Evolutionary conservation across 192 early-diverging fungal species (phyloP), one percentile per base, ranked within the genome.

Genomic region (Mortierella claussenii): DNA sequence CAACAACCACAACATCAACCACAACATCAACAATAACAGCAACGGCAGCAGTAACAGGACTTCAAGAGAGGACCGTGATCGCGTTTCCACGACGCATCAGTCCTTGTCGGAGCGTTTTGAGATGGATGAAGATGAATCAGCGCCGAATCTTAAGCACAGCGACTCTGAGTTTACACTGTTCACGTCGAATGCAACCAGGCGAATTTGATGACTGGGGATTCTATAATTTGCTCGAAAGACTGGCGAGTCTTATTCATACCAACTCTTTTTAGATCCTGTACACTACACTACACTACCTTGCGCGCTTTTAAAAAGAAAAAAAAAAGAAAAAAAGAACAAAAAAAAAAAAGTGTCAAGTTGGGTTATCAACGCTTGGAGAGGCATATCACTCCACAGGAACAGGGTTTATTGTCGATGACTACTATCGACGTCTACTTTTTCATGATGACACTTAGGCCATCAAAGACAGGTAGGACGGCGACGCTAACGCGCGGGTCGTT

Each of bases 401-500:
- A 18, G n/a, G n/a, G n/a, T 33, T 36, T 55, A 20, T 55, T 55
- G 2, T 33, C 36, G 12, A n/a, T n/a, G n/a, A n/a, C n/a, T n/a
- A n/a, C n/a, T n/a, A n/a, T n/a, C n/a, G n/a, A n/a, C n/a, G n/a
- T n/a, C 37, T 28, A 46, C 15, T 82, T 31, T 78, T 42, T 63
- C 81, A 73, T 66, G 17, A 75, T 66, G 15, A 75, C 51, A 17
- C 56, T 62, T 7, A 93, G 33, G 1, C 91, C 91, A 65, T 93
- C 91, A 80, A 86, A 89, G 1, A 86, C 50, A 1, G 90, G 89
- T 47, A 93, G 52, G 34, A 92, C 50, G 23, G 89, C 59, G 3
- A 81, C 82, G 33, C 88, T 85, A 1, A 83, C 80, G 40, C 89
- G 80, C 4, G 83, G 80, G 43, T 93, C 92, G 10, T 79, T 52